Conservation (phyloP, 164 flowering plant species). For the Umbellularia californica region DNA sequence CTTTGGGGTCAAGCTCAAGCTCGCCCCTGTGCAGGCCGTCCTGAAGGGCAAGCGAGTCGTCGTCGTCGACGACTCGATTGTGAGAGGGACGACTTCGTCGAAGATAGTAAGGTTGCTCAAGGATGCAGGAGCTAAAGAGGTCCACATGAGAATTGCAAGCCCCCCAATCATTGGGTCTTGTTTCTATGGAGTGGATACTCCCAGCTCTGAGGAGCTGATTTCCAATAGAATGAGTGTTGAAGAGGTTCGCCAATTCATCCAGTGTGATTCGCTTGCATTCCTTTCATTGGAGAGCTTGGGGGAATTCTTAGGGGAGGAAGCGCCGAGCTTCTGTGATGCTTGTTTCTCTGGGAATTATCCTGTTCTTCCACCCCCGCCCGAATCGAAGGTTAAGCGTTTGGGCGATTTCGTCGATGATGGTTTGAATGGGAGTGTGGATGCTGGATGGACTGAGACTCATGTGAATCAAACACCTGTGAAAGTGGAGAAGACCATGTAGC, state of each 20-base stretch:
- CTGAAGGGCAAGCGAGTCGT: slow-evolving; percentile 88
- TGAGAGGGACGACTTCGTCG: slow-evolving; percentile 86
- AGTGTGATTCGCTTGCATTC: slow-evolving; percentile 81
- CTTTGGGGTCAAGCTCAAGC: slow-evolving; percentile 84
- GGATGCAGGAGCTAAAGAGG: slow-evolving; percentile 92
- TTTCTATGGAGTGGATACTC: slow-evolving; percentile 89
- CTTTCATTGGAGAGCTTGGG: slow-evolving; percentile 56
- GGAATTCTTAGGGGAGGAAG: slow-evolving; percentile 44
- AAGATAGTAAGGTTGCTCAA: slow-evolving; percentile 80
- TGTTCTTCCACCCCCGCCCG: slow-evolving; percentile 50
- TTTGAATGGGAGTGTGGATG: slow-evolving; percentile 29
- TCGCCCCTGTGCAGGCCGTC: slow-evolving; percentile 70
- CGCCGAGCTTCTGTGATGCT: slow-evolving; percentile 68
- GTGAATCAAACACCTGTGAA: slow-evolving; percentile 5
- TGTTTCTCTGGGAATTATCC: slow-evolving; percentile 88
- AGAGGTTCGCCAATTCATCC: slow-evolving; percentile 62
- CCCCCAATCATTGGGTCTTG: slow-evolving; percentile 91
- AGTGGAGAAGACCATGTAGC: background rate
- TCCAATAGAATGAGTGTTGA: slow-evolving; percentile 75
- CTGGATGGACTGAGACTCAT: slow-evolving; percentile 36
- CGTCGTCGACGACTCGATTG: slow-evolving; percentile 94
- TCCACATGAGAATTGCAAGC: slow-evolving; percentile 93
- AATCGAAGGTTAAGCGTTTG: slow-evolving; percentile 50
- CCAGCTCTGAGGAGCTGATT: slow-evolving; percentile 71
- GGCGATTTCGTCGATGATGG: slow-evolving; percentile 68